Conservation (phyloP, 805 yeast genomes). For the Saccharomycopsis guyanensis region DNA sequence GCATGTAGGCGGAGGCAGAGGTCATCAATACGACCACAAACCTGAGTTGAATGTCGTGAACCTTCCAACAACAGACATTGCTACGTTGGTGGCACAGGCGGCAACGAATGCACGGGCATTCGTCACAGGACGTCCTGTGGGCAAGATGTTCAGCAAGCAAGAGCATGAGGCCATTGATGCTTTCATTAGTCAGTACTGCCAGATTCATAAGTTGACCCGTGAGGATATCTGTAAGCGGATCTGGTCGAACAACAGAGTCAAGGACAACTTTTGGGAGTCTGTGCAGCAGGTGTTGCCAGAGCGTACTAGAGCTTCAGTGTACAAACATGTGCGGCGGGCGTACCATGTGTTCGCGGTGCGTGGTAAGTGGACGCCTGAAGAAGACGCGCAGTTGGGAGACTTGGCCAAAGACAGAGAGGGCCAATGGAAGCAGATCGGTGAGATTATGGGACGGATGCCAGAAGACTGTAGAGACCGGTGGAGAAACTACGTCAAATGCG, state of each 20-base stretch:
- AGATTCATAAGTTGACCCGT: slow-evolving; percentile 51
- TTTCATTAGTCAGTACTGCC: slow-evolving; percentile 63
- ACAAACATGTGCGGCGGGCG: slow-evolving; percentile 85
- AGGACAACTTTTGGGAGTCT: slow-evolving; percentile 86
- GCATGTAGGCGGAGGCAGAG: no score
- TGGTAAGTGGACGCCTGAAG: slow-evolving; percentile 85
- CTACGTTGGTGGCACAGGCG: slow-evolving; percentile 17
- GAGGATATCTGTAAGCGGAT: slow-evolving; percentile 73
- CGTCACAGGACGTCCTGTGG: slow-evolving; percentile 13
- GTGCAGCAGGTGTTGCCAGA: slow-evolving; percentile 73
- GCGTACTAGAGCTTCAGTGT: slow-evolving; percentile 81
- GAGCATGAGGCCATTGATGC: slow-evolving; percentile 68
- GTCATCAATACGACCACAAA: neutral
- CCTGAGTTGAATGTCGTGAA: slow-evolving; percentile 1
- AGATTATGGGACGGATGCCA: slow-evolving; percentile 83
- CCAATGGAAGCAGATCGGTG: slow-evolving; percentile 85
- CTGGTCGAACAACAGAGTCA: slow-evolving; percentile 79
- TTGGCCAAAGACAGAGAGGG: slow-evolving; percentile 64
- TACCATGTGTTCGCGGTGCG: slow-evolving; percentile 83
- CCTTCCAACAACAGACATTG: slow-evolving; percentile 9
- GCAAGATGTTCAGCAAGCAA: slow-evolving; percentile 43
- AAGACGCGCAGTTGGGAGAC: slow-evolving; percentile 59
- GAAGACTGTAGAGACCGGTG: slow-evolving; percentile 96
- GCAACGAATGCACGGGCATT: slow-evolving; percentile 13
- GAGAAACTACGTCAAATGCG: slow-evolving; percentile 94